These are phyloP conservation scores for Sextonia rubra DNA, from an alignment of 164 flowering plant species.

Conservation along the genomic window DNA sequence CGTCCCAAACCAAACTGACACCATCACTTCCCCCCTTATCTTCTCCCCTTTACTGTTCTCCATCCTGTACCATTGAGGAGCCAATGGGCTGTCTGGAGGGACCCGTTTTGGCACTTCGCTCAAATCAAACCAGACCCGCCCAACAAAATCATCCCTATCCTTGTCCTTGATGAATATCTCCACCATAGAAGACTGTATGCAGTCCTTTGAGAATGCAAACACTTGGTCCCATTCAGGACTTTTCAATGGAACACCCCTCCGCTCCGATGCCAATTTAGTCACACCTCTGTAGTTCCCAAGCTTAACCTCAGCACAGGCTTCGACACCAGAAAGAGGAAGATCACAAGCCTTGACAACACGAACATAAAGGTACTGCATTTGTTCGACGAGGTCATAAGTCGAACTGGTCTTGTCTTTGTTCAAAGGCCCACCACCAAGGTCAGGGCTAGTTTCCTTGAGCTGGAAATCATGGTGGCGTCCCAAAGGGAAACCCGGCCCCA, in stretches of 20 bases:
- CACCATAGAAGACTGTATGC: constrained; percentile 64
- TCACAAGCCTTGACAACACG: constrained; percentile 27
- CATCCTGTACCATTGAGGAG: constrained; percentile 78
- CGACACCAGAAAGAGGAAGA: constrained; percentile 5
- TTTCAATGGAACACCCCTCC: constrained; percentile 2
- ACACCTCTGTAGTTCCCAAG: constrained; percentile 35
- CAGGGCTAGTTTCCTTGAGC: constrained; percentile 75
- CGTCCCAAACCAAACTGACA: constrained; percentile 86
- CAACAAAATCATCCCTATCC: constrained; percentile 71
- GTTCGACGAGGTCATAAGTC: constrained; percentile 39
- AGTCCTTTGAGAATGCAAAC: constrained; percentile 76
- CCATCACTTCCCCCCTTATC: constrained; percentile 75
- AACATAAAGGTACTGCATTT: constrained; percentile 33
- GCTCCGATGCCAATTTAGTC: constrained; percentile 16
- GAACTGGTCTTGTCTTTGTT: constrained; percentile 24
- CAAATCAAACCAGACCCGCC: constrained; percentile 60
- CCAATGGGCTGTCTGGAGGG: constrained; percentile 82
- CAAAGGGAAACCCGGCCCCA: constrained; percentile 19
- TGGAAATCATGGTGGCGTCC: constrained; percentile 37
- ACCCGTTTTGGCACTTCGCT: constrained; percentile 70
- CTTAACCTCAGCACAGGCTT: constrained; percentile 28
- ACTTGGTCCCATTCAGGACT: constrained; percentile 81
- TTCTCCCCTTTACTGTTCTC: constrained; percentile 66
- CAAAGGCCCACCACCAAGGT: constrained; percentile 60
- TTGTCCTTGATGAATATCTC: constrained; percentile 72